These are phyloP conservation scores for Geranomyces michiganensis DNA, from an alignment of 192 early-diverging fungal genomes.

Conservation along the genomic window DNA sequence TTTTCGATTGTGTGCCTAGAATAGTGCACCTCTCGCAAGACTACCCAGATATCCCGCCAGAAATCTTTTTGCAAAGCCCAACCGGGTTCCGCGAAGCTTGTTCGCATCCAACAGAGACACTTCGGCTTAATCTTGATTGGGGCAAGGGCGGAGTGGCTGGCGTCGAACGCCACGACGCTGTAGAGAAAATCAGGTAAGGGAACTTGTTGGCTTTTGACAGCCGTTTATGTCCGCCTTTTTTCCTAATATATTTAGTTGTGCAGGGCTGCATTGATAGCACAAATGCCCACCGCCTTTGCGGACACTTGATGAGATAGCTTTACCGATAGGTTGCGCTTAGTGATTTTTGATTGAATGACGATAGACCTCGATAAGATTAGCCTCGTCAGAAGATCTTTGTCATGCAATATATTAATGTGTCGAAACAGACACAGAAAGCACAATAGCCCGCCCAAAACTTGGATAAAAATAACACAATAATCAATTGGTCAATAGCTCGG, in stretches of 20 bases:
- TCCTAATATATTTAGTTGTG: not conserved
- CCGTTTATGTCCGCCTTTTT: not conserved
- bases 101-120: constrained; percentile 1
- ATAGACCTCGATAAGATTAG: no score
- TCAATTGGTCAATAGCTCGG: no score
- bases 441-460: no score
- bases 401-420: no score
- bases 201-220: not conserved
- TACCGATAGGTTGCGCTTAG: no score
- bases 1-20: not conserved
- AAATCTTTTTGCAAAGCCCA: constrained; percentile 26
- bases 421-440: no score
- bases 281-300: constrained; percentile 4
- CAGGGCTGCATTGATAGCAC: not conserved
- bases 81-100: not conserved
- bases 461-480: no score
- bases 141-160: constrained; percentile 9
- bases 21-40: constrained; percentile 20
- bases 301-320: not conserved
- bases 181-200: not conserved
- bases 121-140: constrained; percentile 5
- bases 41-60: constrained; percentile 30
- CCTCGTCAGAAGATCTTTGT: no score
- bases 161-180: constrained; percentile 1
- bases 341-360: no score